These are phyloP conservation scores for Raffaelea ambrosiae DNA, from an alignment of 2,329 filamentous ascomycete genomes.

Conservation along the genomic window DNA sequence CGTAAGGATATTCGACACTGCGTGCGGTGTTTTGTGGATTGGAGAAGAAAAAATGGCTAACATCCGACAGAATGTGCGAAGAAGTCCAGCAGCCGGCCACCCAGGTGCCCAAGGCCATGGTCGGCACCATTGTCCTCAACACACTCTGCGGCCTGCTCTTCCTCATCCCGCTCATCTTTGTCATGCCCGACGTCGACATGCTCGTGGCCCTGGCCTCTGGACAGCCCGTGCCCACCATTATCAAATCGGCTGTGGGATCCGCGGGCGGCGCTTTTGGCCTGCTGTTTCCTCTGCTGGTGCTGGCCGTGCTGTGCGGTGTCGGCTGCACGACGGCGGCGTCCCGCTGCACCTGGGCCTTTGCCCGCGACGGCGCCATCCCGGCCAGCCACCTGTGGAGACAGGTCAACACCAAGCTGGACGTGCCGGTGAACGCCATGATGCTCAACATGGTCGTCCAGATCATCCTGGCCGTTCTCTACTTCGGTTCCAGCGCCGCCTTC, in stretches of 20 bases:
- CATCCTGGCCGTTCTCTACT: conserved; percentile 57
- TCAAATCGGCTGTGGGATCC: conserved; percentile 53
- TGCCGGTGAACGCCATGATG: conserved; percentile 66
- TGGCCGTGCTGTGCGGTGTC: conserved; percentile 59
- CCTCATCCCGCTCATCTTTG: conserved; percentile 60
- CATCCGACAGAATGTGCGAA: conserved; percentile 56
- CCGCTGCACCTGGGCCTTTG: conserved; percentile 61
- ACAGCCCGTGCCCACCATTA: conserved; percentile 58
- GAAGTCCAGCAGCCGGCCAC: conserved; percentile 52
- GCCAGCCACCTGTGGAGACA: conserved; percentile 52
- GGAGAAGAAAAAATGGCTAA: neutral
- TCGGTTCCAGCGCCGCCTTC: conserved; percentile 61
- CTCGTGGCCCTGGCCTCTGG: conserved; percentile 44
- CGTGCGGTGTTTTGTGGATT: too few species aligned
- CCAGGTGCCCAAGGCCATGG: conserved; percentile 67
- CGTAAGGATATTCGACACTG: conserved; percentile 37
- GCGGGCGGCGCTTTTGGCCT: conserved; percentile 54
- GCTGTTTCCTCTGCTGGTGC: conserved; percentile 55
- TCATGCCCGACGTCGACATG: conserved; percentile 52
- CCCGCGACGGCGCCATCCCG: conserved; percentile 61
- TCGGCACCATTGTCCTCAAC: conserved; percentile 59
- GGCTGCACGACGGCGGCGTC: conserved; percentile 62
- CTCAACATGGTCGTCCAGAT: conserved; percentile 59
- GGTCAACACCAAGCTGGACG: conserved; percentile 53
- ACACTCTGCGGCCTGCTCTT: conserved; percentile 58